Percentiles rank a stretch among this genome's conserved stretches.
Evolutionary conservation across 139 green algal species (phyloP).

Genomic region (Chlamydomonas sphaeroides): DNA sequence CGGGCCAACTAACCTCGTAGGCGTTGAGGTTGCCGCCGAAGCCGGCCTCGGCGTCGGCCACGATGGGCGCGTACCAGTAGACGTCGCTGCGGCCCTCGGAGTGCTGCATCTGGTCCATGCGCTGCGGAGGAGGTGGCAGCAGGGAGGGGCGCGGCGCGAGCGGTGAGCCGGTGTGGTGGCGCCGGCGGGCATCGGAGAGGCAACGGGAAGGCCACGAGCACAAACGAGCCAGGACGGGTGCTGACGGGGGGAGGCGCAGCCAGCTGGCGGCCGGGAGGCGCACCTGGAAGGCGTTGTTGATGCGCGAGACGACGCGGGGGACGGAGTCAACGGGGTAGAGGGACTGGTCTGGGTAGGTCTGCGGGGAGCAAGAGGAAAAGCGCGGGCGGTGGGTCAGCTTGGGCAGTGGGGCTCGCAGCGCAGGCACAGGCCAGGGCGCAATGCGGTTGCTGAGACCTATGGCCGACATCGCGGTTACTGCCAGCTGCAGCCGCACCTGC

Average conservation of each 20-base stretch:
- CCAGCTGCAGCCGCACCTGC: slow-evolving; percentile 18
- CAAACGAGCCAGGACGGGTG: not conserved
- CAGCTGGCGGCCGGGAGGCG: not conserved
- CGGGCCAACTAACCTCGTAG: slow-evolving; percentile 75
- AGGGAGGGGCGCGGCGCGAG: too few species aligned
- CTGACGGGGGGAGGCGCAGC: not conserved
- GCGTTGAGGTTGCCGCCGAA: slow-evolving; percentile 91
- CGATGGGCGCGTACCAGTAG: slow-evolving; percentile 86
- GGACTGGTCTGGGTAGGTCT: slow-evolving; percentile 88
- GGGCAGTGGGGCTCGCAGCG: too few species aligned
- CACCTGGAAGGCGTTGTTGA: slow-evolving; percentile 77
- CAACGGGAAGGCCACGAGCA: not conserved
- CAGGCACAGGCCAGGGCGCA: too few species aligned
- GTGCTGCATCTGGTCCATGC: slow-evolving; percentile 83
- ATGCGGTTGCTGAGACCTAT: too few species aligned
- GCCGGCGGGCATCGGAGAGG: too few species aligned
- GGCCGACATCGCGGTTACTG: too few species aligned
- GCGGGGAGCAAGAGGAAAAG: not conserved
- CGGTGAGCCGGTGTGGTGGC: too few species aligned
- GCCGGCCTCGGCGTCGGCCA: slow-evolving; percentile 80
- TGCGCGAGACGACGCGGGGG: slow-evolving; percentile 73
- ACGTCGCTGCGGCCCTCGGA: slow-evolving; percentile 63
- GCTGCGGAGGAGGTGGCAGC: slow-evolving; percentile 30
- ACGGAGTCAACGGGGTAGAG: slow-evolving; percentile 86
- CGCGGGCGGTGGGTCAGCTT: too few species aligned